These are phyloP conservation scores for Metschnikowia drakensbergensis DNA, from an alignment of 805 yeast genomes.

Conservation along the genomic window DNA sequence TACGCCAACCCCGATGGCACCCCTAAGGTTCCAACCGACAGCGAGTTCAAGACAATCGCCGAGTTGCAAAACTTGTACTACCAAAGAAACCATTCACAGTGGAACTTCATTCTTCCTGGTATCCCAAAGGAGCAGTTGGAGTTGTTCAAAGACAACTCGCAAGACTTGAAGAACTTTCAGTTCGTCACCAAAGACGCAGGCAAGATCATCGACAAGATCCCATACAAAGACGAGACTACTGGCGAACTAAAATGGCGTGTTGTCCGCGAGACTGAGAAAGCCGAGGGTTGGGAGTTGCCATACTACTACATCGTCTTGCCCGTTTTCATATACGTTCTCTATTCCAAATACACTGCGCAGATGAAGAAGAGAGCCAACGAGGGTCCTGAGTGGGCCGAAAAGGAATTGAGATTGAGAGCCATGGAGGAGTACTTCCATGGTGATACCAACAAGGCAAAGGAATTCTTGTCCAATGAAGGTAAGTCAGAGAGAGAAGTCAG, in stretches of 20 bases:
- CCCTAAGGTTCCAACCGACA: constrained; percentile 63
- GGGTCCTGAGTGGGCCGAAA: constrained; percentile 75
- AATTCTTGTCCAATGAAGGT: constrained; percentile 50
- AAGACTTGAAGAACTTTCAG: constrained; percentile 55
- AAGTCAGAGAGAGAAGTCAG: constrained; percentile 54
- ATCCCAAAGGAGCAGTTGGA: constrained; percentile 53
- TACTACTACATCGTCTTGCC: constrained; percentile 74
- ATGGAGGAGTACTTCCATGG: constrained; percentile 61
- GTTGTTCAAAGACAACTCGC: constrained; percentile 57
- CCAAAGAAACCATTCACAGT: constrained; percentile 51
- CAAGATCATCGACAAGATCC: constrained; percentile 75
- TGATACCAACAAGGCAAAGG: constrained; percentile 47
- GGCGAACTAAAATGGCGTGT: constrained; percentile 79
- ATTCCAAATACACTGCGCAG: constrained; percentile 44
- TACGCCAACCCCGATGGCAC: constrained; percentile 76
- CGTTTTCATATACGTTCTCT: constrained; percentile 54
- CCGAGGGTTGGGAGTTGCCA: constrained; percentile 82
- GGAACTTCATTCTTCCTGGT: constrained; percentile 44
- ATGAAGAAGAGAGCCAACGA: constrained; percentile 37
- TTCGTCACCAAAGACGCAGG: constrained; percentile 48
- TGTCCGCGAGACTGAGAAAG: constrained; percentile 65
- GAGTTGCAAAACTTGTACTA: constrained; percentile 60
- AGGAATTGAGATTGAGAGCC: constrained; percentile 72
- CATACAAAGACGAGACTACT: constrained; percentile 72
- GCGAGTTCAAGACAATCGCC: constrained; percentile 69